phyloP scores from a whole-genome alignment of 2,329 filamentous ascomycete species.

The Hortaea sp. region DNA sequence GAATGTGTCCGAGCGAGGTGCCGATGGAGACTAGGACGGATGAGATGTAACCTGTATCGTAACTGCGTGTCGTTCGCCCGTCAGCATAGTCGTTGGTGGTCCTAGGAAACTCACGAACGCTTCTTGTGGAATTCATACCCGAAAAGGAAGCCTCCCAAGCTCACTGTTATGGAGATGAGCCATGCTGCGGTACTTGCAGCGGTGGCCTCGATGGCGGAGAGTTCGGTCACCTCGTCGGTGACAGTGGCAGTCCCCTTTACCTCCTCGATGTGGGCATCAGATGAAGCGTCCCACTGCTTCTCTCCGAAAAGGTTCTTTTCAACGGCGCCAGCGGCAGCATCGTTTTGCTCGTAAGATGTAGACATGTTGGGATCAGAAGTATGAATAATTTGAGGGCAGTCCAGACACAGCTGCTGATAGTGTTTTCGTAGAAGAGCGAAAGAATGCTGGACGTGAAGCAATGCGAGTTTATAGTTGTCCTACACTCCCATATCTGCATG shows the following conservation, averaged over 20 bases:
- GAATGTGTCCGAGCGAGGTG: slow-evolving; percentile 29
- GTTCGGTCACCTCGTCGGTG: slow-evolving; percentile 12
- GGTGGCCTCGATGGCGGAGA: slow-evolving; percentile 29
- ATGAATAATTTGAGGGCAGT: no score
- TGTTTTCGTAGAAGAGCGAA: no score
- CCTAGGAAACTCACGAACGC: no score
- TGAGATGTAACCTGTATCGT: slow-evolving; percentile 39
- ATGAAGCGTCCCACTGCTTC: neutral
- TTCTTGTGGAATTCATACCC: slow-evolving; percentile 13
- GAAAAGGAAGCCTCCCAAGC: slow-evolving; percentile 24
- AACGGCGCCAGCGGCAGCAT: no score
- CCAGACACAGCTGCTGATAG: no score
- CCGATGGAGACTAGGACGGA: slow-evolving; percentile 23
- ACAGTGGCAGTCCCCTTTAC: neutral
- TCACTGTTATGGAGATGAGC: slow-evolving; percentile 29
- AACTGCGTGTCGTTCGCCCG: neutral
- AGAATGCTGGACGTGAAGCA: no score
- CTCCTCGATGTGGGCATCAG: slow-evolving; percentile 11
- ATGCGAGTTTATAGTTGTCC: no score
- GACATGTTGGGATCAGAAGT: no score
- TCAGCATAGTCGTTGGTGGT: neutral
- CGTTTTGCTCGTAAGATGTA: no score
- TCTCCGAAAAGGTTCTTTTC: no score
- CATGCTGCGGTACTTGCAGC: slow-evolving; percentile 30
- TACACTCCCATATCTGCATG: no score